Base-by-base conservation (phyloP, 208 protist genomes). In the Acanthamoeba triangularis region DNA sequence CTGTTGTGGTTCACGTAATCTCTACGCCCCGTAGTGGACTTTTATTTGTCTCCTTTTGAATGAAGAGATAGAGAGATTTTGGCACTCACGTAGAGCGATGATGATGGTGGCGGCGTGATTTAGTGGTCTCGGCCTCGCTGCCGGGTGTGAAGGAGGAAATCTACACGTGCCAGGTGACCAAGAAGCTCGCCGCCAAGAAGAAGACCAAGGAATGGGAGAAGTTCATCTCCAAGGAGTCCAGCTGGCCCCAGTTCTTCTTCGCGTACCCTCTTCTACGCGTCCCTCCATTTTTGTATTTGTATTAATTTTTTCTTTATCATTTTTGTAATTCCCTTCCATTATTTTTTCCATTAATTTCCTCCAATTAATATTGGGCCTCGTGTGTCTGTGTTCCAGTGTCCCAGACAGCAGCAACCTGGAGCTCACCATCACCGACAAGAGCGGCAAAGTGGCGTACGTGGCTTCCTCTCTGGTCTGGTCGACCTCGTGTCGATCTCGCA, bases 161-260 rank as follows among this genome's bases (percentile, higher is more conserved):
- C 65, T 74, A 74, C 65, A 74, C 35, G 35, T 47, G 35, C 30
- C 76, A 85, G 47, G 47, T 59, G 76, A 85, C 35, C 18, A 85
- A 54, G 47, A 56, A 85, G 44, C 28, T 28, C 10, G 76, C 76
- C 76, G 1, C 14, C 35, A 59, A 85, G 44, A 85, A 85, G 47
- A 56, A 85, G 76, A 85, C 44, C 76, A 85, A 85, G 76, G 76
- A 85, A 30, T 85, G 76, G 76, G 44, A 47, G 76, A 85, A 85
- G 76, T 59, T 56, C 76, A 14, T 74, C 65, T 25, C 76, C 76
- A 85, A 85, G 47, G 76, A 85, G 76, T 85, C 76, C 44, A 56
- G 30, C 35, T 85, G 76, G 76, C 76, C 76, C 13, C 76, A 85
- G 28, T 85, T 85, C 76, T 85, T 85, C 76, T 85, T 85, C 76